Evolutionary conservation across 78 protist species (phyloP).

Genomic region (Dictyostelium capitatum): DNA sequence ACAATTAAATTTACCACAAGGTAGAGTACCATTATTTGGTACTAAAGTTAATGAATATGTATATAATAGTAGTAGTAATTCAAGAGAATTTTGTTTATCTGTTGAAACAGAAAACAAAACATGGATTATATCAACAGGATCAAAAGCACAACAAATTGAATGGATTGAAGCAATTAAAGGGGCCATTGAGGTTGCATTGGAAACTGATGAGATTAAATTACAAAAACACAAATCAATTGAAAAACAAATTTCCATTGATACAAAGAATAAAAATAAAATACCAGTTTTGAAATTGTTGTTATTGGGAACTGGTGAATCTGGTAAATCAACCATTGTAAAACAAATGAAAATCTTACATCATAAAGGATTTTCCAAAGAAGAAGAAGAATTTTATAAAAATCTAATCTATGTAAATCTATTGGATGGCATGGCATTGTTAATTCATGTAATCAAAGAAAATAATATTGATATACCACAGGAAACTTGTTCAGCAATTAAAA

Average conservation of each 20-base stretch:
- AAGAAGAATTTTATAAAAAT: slow-evolving; percentile 55
- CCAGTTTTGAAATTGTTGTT: slow-evolving; percentile 37
- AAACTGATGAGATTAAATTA: slow-evolving; percentile 31
- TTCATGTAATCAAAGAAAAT: slow-evolving; percentile 29
- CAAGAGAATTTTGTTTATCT: slow-evolving; percentile 67
- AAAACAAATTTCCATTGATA: slow-evolving; percentile 4
- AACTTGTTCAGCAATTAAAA: slow-evolving; percentile 20
- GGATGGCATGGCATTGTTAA: slow-evolving; percentile 59
- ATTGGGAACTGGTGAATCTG: slow-evolving; percentile 84
- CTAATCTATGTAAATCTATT: slow-evolving; percentile 44
- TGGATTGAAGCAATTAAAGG: slow-evolving; percentile 60
- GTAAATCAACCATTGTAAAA: slow-evolving; percentile 90
- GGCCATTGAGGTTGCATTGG: slow-evolving; percentile 18
- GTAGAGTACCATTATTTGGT: slow-evolving; percentile 60
- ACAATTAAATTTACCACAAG: slow-evolving; percentile 42
- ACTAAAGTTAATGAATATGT: slow-evolving; percentile 46
- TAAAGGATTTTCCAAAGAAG: slow-evolving; percentile 88
- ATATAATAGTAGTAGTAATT: slow-evolving; percentile 4
- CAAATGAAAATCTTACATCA: slow-evolving; percentile 92
- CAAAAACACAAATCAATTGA: slow-evolving; percentile 53
- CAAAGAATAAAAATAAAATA: background rate
- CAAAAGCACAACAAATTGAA: slow-evolving; percentile 37
- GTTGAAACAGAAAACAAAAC: slow-evolving; percentile 23
- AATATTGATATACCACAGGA: slow-evolving; percentile 30
- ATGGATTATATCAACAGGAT: slow-evolving; percentile 70